Percentiles rank a stretch among this genome's conserved stretches.
These are phyloP conservation scores for Blastobotrys attinorum DNA, from an alignment of 805 yeast species.

Conservation along the genomic window DNA sequence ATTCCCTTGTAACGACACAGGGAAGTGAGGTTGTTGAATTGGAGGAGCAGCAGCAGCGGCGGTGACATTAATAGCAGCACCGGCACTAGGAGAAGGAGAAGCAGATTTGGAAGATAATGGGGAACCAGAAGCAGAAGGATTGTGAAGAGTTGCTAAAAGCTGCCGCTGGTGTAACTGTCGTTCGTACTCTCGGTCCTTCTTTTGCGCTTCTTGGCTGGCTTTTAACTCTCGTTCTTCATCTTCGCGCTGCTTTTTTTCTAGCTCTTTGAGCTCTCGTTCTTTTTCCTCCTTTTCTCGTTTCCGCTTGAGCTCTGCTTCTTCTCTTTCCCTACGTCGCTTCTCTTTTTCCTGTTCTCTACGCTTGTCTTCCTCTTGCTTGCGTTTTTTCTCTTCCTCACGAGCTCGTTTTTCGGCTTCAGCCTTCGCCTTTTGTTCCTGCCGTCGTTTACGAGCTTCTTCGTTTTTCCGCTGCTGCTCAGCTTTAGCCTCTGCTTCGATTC, in stretches of 20 bases:
- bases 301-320: constrained; percentile 6
- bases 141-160: constrained; percentile 1
- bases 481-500: constrained; percentile 22
- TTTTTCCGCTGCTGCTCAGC: constrained; percentile 23
- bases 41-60: too few species aligned
- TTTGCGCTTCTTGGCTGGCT: not conserved
- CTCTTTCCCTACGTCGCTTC: constrained; percentile 11
- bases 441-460: constrained; percentile 24
- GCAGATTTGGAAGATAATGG: too few species aligned
- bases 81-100: too few species aligned
- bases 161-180: constrained; percentile 8
- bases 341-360: constrained; percentile 22
- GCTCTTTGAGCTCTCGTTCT: constrained; percentile 24
- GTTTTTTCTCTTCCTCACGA: constrained; percentile 20
- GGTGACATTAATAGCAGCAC: too few species aligned
- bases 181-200: constrained; percentile 5
- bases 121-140: too few species aligned
- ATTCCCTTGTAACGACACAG: too few species aligned
- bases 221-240: constrained; percentile 8
- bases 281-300: constrained; percentile 24
- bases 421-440: constrained; percentile 26
- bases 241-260: constrained; percentile 8
- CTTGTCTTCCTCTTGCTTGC: constrained; percentile 10
- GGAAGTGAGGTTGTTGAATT: constrained; percentile 6
- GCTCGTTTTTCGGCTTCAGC: constrained; percentile 25